A percentile compares a stretch with the other conserved stretches of the same genome.
Conservation (phyloP, 78 protist species). For the Parvularia atlantis region DNA sequence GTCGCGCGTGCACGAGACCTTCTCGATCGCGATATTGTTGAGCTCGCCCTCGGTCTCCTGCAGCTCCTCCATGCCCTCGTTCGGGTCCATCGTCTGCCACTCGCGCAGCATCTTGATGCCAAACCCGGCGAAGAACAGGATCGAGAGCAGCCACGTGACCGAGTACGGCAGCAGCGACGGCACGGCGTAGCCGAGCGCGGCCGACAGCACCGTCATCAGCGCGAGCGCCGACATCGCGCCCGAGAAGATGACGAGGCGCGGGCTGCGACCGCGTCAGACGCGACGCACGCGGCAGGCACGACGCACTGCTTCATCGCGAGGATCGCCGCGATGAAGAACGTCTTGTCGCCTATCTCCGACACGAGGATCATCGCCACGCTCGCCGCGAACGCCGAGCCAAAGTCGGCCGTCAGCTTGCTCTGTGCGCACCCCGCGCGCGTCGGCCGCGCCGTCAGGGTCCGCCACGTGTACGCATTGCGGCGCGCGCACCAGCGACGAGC, state of each 20-base stretch:
- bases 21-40: not conserved
- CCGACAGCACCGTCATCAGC: not conserved
- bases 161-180: too few species aligned
- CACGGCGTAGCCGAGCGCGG: too few species aligned
- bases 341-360: constrained; percentile 61
- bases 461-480: too few species aligned
- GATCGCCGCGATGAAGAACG: constrained; percentile 75
- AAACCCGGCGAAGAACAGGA: constrained; percentile 37
- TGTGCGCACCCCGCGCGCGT: too few species aligned
- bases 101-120: constrained; percentile 40
- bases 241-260: too few species aligned
- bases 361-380: not conserved
- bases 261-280: not conserved
- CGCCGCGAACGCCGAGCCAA: too few species aligned
- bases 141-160: not conserved
- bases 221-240: too few species aligned
- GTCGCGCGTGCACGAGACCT: not conserved
- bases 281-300: not conserved
- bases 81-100: constrained; percentile 4
- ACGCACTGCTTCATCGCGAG: constrained; percentile 44
- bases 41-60: constrained; percentile 15
- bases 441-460: too few species aligned
- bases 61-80: constrained; percentile 37
- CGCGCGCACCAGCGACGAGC: too few species aligned
- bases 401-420: too few species aligned